Evolutionary conservation across 2,329 filamentous ascomycete genomes (phyloP), one percentile per base, ranked within the genome.

Genomic region (Aaosphaeria arxii): DNA sequence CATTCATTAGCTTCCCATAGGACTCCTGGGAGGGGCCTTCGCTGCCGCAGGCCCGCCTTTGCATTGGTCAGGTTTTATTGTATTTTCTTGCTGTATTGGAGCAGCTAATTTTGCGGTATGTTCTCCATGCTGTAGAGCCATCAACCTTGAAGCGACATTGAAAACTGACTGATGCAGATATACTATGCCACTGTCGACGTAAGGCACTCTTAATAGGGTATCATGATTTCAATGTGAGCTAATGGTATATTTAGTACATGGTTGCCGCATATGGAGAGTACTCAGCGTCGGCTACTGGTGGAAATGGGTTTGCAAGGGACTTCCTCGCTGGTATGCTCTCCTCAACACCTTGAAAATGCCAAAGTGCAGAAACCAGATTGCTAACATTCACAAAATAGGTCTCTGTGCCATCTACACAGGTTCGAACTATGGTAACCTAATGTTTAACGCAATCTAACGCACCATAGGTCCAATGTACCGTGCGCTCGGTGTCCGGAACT

Each of bases 251-350:
- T 51, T 85, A 90, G 65, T 90, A 90, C 72, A 89, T 89, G 83
- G 80, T 89, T 11, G 84, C 83, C 39, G 82, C 85, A 0, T 87
- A 89, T 55, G 87, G 87, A 0, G 82, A 82, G 38, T 90, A 88
- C 65, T 82, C 85, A 5, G 87, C 87, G 1, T 89, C 86, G 0
- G 87, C 87, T 0, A 90, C 87, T 0, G 87, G 87, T 39, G 87
- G 87, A 11, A 90, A 91, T 52, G 87, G 86, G 1, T 89, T 87
- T 74, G 77, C 85, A 1, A 78, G 87, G 54, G 87, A 91, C 62
- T 84, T 90, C 63, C 73, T 90, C 0, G 87, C 87, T 3, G 87
- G 87, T 64, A 75, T 89, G 4, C 79, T 87, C 6, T 87, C 86
- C 17, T 24, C 17, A 24, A 24, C 17, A 24, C 2, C 17, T 24